Evolutionary conservation across 495 filamentous ascomycete genomes (phyloP), one percentile per base, ranked within the genome.

Genomic region (Patellaria atrata): DNA sequence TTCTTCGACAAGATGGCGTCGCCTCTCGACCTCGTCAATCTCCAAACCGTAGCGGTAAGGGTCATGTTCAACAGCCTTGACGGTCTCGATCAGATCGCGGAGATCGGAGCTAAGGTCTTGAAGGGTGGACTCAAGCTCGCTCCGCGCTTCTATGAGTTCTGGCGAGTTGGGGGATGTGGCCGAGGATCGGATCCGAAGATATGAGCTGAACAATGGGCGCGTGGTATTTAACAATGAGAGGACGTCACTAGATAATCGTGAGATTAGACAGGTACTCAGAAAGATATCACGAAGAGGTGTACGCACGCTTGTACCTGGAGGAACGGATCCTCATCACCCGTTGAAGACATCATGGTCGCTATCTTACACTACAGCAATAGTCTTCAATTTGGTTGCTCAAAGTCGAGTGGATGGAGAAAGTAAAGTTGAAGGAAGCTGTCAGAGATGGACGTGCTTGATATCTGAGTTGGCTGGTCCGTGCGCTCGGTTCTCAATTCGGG

Each of bases 161-260:
- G 86, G 91, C 35, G 81, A 83, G 32, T 59, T 59, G 24, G 72
- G 62, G 4, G 68, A 75, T 39, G 73, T 68, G 38, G 77, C 67
- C 11, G 91, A 73, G 12, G 85, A 83, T 49, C 84, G 82, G 61
- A 97, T 96, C 53, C 89, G 89, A 25, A 92, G 75, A 67, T 92
- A 96, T 25, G 85, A 94, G 43, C 79, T 75, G 67, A 94, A 94
- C 37, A 92, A 77, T 20, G 82, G 71, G 9, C 86, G 76, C 40
- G 80, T 79, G 28, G 67, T 70, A 48, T 77, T 69, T 26, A 97
- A 75, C 30, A 82, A 76, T 35, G 75, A 61, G 30, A 89, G 74
- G 46, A 94, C 82, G 55, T 97, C 91, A 53, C 41, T 46, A 39
- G n/a, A n/a, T n/a, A n/a, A n/a, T n/a, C n/a, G n/a, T 17, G 17